Evolutionary conservation across 352 stramenopile species (phyloP).

Genomic region (Globisporangium sylvaticum): DNA sequence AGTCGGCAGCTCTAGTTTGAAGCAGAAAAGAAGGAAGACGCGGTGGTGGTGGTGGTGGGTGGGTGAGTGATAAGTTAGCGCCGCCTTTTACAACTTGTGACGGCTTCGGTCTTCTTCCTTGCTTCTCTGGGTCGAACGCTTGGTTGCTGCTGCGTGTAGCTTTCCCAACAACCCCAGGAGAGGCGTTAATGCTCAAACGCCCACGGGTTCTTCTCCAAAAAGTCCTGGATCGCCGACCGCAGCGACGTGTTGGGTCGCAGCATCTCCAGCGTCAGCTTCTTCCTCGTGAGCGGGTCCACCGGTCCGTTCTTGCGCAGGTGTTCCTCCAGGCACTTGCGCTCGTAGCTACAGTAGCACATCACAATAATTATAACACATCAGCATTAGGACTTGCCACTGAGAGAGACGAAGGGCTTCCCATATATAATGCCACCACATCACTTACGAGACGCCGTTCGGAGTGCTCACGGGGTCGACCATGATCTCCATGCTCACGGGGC

Average conservation of each 20-base stretch:
- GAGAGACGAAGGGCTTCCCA: background rate
- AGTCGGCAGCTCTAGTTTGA: background rate
- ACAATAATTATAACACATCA: slow-evolving; percentile 3
- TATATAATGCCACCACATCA: background rate
- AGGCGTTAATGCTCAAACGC: slow-evolving; percentile 54
- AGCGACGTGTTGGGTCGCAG: slow-evolving; percentile 67
- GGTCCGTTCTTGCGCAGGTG: slow-evolving; percentile 63
- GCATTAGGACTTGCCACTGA: background rate
- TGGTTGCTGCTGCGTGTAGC: background rate
- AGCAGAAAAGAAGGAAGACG: background rate
- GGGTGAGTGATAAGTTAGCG: slow-evolving; percentile 4
- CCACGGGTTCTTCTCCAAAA: slow-evolving; percentile 70
- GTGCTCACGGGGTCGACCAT: slow-evolving; percentile 77
- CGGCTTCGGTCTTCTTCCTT: background rate
- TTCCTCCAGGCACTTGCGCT: slow-evolving; percentile 62
- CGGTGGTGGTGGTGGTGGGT: background rate
- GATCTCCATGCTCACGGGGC: slow-evolving; percentile 82
- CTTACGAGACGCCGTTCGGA: slow-evolving; percentile 75
- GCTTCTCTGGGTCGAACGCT: background rate
- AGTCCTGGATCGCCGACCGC: slow-evolving; percentile 68
- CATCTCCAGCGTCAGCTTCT: slow-evolving; percentile 62
- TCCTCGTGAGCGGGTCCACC: slow-evolving; percentile 67
- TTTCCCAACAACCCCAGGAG: background rate
- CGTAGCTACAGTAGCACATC: slow-evolving; percentile 27
- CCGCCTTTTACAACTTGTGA: background rate